Evolutionary conservation across 208 protist genomes (phyloP).

Genomic region (Trypanosoma vivax): DNA sequence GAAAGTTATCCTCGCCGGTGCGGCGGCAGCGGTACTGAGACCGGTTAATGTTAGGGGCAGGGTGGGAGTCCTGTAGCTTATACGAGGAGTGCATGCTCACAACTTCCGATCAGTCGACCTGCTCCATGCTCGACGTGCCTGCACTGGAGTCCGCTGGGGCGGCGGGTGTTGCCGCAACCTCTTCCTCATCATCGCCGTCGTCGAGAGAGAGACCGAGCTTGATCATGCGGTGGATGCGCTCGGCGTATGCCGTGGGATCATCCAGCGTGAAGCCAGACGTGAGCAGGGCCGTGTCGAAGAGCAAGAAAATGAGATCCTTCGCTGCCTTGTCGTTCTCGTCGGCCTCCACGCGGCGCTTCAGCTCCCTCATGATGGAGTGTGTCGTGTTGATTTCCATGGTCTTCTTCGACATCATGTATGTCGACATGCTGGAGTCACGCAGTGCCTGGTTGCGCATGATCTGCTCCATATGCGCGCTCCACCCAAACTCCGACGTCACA

Average conservation of each 20-base stretch:
- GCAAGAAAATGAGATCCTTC: conserved; percentile 97
- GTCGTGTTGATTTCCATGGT: conserved; percentile 98
- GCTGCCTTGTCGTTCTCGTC: conserved; percentile 95
- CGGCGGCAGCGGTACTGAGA: too few species aligned
- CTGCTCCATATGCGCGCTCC: conserved; percentile 99
- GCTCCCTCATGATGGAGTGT: conserved; percentile 94
- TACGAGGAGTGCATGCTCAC: too few species aligned
- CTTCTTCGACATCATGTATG: conserved; percentile 98
- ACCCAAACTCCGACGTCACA: conserved; percentile 98
- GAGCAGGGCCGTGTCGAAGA: conserved; percentile 98
- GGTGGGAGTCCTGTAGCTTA: too few species aligned
- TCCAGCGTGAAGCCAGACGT: conserved; percentile 98
- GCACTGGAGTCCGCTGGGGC: conserved; percentile 55
- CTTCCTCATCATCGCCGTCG: conserved; percentile 60
- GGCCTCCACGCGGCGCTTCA: conserved; percentile 89
- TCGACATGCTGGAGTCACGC: conserved; percentile 93
- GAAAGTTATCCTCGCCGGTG: too few species aligned
- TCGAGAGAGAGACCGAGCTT: conserved; percentile 95
- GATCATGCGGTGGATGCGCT: conserved; percentile 98
- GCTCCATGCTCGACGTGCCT: conserved; percentile 88
- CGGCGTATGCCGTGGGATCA: conserved; percentile 91
- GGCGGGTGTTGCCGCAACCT: conserved; percentile 12
- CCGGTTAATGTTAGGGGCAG: too few species aligned
- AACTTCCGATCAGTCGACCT: conserved; percentile 88
- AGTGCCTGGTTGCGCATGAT: conserved; percentile 99